Evolutionary conservation across 2,329 filamentous ascomycete genomes (phyloP).

Genomic region (Microdochium trichocladiopsis): DNA sequence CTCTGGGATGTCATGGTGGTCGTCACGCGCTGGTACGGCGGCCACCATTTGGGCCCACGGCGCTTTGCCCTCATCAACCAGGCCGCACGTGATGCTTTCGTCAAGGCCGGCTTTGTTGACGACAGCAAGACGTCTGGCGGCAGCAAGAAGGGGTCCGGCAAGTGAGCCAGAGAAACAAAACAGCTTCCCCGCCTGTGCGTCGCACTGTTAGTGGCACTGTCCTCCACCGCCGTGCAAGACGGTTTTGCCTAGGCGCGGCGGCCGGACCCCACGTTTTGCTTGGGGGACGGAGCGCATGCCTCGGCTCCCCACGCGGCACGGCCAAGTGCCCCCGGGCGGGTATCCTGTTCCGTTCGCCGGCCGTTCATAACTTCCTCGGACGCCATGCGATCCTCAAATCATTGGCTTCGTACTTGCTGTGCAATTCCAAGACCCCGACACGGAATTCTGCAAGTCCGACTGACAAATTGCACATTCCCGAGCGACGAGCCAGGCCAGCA

Average conservation of each 20-base stretch:
- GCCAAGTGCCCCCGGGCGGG: slow-evolving; percentile 1
- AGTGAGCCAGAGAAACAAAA: too few relatives aligned
- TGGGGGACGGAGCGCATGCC: slow-evolving; percentile 5
- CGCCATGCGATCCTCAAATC: too few relatives aligned
- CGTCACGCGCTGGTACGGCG: slow-evolving; percentile 93
- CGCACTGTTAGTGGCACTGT: slow-evolving; percentile 5
- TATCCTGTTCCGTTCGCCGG: slow-evolving; percentile 2
- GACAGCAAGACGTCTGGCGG: slow-evolving; percentile 30
- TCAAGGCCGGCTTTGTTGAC: slow-evolving; percentile 64
- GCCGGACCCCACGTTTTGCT: not conserved
- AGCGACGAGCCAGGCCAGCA: too few relatives aligned
- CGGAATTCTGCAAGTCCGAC: too few relatives aligned
- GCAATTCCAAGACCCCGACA: too few relatives aligned
- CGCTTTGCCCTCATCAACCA: slow-evolving; percentile 87
- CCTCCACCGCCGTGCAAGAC: not conserved
- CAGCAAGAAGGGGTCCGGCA: slow-evolving; percentile 35
- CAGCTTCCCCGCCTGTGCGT: not conserved
- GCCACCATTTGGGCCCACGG: slow-evolving; percentile 79
- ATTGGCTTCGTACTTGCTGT: too few relatives aligned
- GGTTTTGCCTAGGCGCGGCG: too few relatives aligned
- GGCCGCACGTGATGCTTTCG: slow-evolving; percentile 75
- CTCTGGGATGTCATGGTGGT: slow-evolving; percentile 90
- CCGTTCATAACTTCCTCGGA: too few relatives aligned
- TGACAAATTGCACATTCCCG: too few relatives aligned
- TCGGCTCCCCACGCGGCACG: slow-evolving; percentile 11